Base-by-base conservation (phyloP, 805 yeast species). In the Ogataea sp. region DNA sequence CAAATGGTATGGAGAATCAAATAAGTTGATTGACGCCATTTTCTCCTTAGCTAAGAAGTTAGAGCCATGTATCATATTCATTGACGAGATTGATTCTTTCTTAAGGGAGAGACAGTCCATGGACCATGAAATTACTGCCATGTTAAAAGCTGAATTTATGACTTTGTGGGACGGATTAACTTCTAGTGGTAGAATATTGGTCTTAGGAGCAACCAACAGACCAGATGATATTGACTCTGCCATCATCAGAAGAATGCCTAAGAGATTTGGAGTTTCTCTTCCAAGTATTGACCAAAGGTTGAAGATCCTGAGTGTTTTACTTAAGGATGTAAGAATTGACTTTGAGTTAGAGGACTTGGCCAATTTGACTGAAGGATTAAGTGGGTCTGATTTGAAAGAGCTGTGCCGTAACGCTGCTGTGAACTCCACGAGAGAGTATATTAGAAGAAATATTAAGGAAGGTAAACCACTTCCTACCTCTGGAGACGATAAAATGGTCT, bases 1-100 rank as follows among this genome's bases (percentile, higher is more conserved):
- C 62, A 90, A 90, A 61, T 90, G 96, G 95, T 90, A 86, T 56
- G 98, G 98, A 14, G 97, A 90, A 61, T 78, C 90, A 23, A 90
- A 93, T 60, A 93, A 93, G 64, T 78, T 89, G 36, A 93, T 87
- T 1, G 95, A 89, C 48, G 97, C 96, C 1, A 76, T 90, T 27
- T 90, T 90, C 57, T 80, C 96, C 7, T 69, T 90, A 40, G 97
- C 97, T 4, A 70, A 75, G 43, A 90, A 93, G 55, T 70, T 90
- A 32, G 87, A 87, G 59, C 98, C 98, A 2, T 88, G 97, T 59
- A 93, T 90, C 46, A 80, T 90, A 36, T 90, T 90, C 61, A 86
- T 90, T 43, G 98, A 90, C 62, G 98, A 90, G 61, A 93, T 90
- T 43, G 98, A 90, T 64, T 86, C 97, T 6, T 88, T 90, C 55